Percentiles rank a stretch among this genome's conserved stretches.
Evolutionary conservation across 805 yeast genomes (phyloP).

Genomic region (Torulaspora maleeae): DNA sequence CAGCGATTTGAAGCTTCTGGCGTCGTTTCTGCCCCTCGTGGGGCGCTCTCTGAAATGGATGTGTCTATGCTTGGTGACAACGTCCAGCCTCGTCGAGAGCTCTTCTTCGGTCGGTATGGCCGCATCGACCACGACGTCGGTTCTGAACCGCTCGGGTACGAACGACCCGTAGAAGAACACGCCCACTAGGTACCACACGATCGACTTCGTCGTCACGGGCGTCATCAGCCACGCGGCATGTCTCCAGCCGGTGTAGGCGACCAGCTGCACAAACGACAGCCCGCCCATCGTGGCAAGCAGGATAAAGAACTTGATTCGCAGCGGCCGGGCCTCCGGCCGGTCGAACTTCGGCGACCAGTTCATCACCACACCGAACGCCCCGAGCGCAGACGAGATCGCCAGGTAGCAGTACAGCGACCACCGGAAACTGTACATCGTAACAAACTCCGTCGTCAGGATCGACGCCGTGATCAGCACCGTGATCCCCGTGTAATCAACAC

Average conservation of each 20-base stretch:
- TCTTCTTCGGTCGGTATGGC: conserved; percentile 37
- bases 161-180: conserved; percentile 83
- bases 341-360: conserved; percentile 95
- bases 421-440: conserved; percentile 49
- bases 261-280: conserved; percentile 52
- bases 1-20: conserved; percentile 41
- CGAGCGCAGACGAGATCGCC: conserved; percentile 58
- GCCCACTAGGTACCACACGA: conserved; percentile 73
- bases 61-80: conserved; percentile 32
- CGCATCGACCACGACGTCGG: conserved; percentile 56
- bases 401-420: conserved; percentile 42
- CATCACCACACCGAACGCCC: conserved; percentile 65
- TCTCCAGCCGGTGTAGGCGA: conserved; percentile 50
- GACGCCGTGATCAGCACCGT: conserved; percentile 87
- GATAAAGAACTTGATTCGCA: conserved; percentile 75
- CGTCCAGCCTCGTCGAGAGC: conserved; percentile 28
- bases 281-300: conserved; percentile 73
- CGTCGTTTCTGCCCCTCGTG: conserved; percentile 20
- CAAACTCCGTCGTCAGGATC: conserved; percentile 79
- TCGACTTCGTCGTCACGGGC: conserved; percentile 63
- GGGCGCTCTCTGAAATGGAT: conserved; percentile 43
- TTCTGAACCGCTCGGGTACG: conserved; percentile 84
- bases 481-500: conserved; percentile 93
- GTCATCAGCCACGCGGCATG: conserved; percentile 51
- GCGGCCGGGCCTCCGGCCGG: conserved; percentile 73